Percentiles rank a stretch among this genome's conserved stretches.
These are phyloP conservation scores for Sorghum bicolor DNA, from an alignment of 176 grass and related monocot genomes.

Conservation along the genomic window Sorghum_bicolor_NCBIv3 NC_012878.2:58957501-58958000, in stretches of 20 bases:
- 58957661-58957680: too few species aligned
- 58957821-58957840: conserved; percentile 34
- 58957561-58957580: too few species aligned
- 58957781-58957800: neutral
- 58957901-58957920: neutral
- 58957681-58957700: neutral
- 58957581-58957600: too few species aligned
- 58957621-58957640: too few species aligned
- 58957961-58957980: neutral
- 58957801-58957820: conserved; percentile 1
- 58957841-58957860: neutral
- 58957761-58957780: neutral
- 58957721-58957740: neutral
- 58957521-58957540: too few species aligned
- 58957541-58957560: too few species aligned
- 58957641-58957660: too few species aligned
- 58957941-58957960: neutral
- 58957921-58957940: neutral
- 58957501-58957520: too few species aligned
- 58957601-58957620: too few species aligned
- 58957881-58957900: neutral
- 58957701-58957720: neutral
- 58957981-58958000: neutral
- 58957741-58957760: neutral
- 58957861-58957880: neutral